phyloP scores from a whole-genome alignment of 2,329 filamentous ascomycete genomes.

The Penicillium psychrosexuale region DNA sequence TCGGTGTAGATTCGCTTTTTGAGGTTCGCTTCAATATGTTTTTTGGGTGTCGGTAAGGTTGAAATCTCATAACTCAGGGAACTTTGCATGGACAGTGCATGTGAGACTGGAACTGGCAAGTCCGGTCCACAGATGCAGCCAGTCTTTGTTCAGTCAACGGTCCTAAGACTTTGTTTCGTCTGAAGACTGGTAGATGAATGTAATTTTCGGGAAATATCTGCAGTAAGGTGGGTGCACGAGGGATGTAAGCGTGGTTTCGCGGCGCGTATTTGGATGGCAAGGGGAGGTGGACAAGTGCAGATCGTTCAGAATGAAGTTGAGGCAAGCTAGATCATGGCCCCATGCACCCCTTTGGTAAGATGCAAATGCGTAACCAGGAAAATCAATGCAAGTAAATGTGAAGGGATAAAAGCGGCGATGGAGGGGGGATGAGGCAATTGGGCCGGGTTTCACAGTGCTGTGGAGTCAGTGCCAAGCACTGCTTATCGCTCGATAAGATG shows the following conservation, averaged over 20 bases:
- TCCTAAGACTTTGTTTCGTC: background rate
- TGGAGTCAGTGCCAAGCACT: conserved; percentile 23
- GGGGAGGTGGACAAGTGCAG: conserved; percentile 1
- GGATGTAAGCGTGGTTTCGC: conserved; percentile 2
- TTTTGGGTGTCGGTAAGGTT: conserved; percentile 12
- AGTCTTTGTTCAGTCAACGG: background rate
- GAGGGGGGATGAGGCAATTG: conserved; percentile 23
- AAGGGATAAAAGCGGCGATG: conserved; percentile 19
- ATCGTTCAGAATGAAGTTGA: conserved; percentile 1
- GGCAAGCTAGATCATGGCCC: conserved; percentile 3
- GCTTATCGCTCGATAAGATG: conserved; percentile 26
- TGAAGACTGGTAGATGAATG: background rate
- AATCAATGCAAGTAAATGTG: conserved; percentile 13
- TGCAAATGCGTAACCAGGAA: conserved; percentile 2
- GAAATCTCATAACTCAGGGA: conserved; percentile 22
- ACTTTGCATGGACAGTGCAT: conserved; percentile 16
- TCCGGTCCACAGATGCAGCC: conserved; percentile 5
- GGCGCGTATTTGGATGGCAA: background rate
- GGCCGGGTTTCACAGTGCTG: conserved; percentile 20
- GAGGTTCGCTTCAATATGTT: conserved; percentile 10
- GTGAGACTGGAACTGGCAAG: conserved; percentile 9
- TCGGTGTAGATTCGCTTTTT: conserved; percentile 3
- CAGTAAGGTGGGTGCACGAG: conserved; percentile 1
- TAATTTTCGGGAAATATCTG: background rate
- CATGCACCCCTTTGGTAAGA: conserved; percentile 2